Evolutionary conservation across 106 monocot genomes (phyloP), one percentile per base, ranked within the genome.

Genomic region (Platanthera zijinensis): DNA sequence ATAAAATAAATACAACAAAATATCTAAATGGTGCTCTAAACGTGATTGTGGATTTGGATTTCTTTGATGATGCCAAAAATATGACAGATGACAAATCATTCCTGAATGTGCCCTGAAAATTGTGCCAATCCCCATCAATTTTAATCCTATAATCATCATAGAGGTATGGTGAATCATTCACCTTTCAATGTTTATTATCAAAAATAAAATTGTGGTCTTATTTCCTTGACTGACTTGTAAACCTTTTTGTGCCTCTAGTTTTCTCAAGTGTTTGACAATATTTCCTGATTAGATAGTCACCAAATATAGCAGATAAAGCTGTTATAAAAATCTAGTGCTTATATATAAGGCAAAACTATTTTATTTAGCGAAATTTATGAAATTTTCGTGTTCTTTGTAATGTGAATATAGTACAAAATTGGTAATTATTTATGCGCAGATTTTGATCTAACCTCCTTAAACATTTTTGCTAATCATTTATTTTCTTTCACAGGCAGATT

Each of bases 401-500:
- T 61, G 59, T 8, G 59, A 61, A 22, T 61, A 61, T 61, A 18
- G 57, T 18, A 11, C 59, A 61, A 19, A 18, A 7, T 59, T 59
- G n/a, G n/a, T 59, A n/a, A 1, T 52, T 52, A 52, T 25, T 25
- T 25, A 25, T 25, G 25, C 25, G 25, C 25, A 25, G 25, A 25
- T 25, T 25, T 52, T 52, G 11, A 11, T 52, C 6, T 8, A 48
- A 15, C 48, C 10, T 48, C 32, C 0, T 17, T 6, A 9, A 22
- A 72, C 50, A 50, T 72, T 9, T 19, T 18, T 50, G 19, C 48
- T 72, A 50, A 13, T 39, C 50, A 25, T 64, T 72, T 39, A 6
- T 79, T 76, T 51, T 21, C 67, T 75, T 78, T 59, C 51, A 28
- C 86, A 97, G 96, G 96, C 96, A 77, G 96, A 97, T 87, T 97